These are phyloP conservation scores for Populus pruinosa DNA, from an alignment of 345 rosid species.

Conservation along the genomic window DNA sequence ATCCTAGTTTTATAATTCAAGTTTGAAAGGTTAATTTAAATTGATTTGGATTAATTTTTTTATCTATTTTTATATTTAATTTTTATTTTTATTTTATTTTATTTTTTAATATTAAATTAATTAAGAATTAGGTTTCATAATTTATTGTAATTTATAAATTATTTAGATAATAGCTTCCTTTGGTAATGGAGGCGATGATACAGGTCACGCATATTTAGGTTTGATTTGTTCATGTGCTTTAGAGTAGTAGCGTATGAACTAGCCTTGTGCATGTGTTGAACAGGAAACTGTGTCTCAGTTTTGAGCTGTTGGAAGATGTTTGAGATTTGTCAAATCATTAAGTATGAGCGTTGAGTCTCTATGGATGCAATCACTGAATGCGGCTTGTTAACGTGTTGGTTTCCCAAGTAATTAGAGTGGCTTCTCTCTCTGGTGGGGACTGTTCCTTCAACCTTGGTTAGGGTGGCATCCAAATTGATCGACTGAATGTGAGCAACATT, in stretches of 20 bases:
- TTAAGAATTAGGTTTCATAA: no score
- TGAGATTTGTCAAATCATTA: neutral
- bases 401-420: neutral
- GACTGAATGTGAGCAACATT: neutral
- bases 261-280: neutral
- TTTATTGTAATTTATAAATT: no score
- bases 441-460: neutral
- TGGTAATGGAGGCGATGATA: no score
- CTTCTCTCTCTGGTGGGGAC: neutral
- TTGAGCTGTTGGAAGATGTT: neutral
- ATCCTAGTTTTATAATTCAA: no score
- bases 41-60: no score
- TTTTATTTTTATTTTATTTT: no score
- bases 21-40: rapidly evolving
- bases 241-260: no score
- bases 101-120: no score
- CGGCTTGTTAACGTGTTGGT: neutral
- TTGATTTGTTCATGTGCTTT: no score
- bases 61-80: no score
- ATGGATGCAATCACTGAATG: neutral
- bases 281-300: neutral
- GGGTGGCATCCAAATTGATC: neutral
- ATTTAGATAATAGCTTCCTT: no score
- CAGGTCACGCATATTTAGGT: no score
- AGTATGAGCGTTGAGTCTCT: neutral